phyloP scores from a whole-genome alignment of 192 early-diverging fungal genomes.

The Entrophospora sp. region DNA sequence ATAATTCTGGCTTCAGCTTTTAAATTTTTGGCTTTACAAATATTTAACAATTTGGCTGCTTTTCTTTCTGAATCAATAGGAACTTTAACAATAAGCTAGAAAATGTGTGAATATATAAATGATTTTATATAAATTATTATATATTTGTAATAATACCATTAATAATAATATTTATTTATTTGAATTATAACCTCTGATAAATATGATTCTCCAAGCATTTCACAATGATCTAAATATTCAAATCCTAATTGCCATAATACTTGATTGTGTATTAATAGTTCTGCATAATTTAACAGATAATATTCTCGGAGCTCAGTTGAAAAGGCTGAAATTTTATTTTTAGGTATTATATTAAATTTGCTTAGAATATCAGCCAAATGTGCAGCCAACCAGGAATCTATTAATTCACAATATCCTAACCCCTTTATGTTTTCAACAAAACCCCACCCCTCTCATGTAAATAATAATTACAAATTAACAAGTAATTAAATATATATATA shows the following conservation, averaged over 20 bases:
- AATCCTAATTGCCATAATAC: slow-evolving; percentile 14
- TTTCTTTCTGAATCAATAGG: slow-evolving; percentile 13
- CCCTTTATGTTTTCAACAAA: too few species aligned
- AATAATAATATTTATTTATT: neutral
- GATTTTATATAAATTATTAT: too few species aligned
- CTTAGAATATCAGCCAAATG: too few species aligned
- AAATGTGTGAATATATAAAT: too few species aligned
- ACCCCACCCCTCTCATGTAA: too few species aligned
- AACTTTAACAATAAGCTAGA: slow-evolving; percentile 2
- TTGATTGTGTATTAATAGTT: neutral
- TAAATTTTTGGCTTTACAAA: slow-evolving; percentile 8
- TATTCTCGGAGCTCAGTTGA: neutral
- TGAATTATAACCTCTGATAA: neutral
- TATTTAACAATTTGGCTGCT: slow-evolving; percentile 6
- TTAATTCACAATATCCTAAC: too few species aligned
- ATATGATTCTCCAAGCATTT: neutral
- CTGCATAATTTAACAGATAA: slow-evolving; percentile 10
- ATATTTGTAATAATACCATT: too few species aligned
- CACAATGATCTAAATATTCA: slow-evolving; percentile 13
- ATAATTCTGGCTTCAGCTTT: neutral
- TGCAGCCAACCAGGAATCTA: too few species aligned
- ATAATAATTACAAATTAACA: too few species aligned
- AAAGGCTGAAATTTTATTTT: neutral
- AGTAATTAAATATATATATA: too few species aligned
- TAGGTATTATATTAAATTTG: too few species aligned